phyloP scores from a whole-genome alignment of 441 rosid species.

The Codiaeum variegatum region DNA sequence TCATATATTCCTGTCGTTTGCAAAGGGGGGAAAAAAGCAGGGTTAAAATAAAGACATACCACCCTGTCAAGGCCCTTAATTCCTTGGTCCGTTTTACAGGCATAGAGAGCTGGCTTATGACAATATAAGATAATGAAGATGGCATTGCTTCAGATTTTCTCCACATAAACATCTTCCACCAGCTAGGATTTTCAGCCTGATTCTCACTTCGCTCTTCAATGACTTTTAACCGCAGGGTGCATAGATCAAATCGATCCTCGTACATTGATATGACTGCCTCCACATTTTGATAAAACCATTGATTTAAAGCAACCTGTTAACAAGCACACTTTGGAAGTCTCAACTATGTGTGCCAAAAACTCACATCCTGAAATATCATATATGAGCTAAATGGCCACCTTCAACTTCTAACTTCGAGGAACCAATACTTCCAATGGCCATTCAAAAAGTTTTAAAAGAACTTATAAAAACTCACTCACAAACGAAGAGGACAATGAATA shows the following conservation, averaged over 20 bases:
- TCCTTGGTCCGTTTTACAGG: constrained; percentile 87
- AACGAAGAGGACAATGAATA: not conserved
- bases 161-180: constrained; percentile 62
- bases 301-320: constrained; percentile 72
- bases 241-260: constrained; percentile 83
- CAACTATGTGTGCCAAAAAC: constrained; percentile 4
- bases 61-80: constrained; percentile 75
- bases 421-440: not conserved
- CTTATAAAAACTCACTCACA: no score
- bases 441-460: not conserved
- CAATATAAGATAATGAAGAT: constrained; percentile 36
- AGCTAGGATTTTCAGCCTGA: constrained; percentile 39
- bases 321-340: constrained; percentile 7
- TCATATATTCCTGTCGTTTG: constrained; percentile 1
- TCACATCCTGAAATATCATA: not conserved
- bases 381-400: not conserved
- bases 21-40: constrained; percentile 10
- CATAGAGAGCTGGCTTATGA: constrained; percentile 54
- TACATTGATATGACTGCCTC: constrained; percentile 87
- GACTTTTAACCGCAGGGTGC: constrained; percentile 44
- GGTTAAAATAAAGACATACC: constrained; percentile 48
- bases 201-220: constrained; percentile 40
- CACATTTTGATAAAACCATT: constrained; percentile 84
- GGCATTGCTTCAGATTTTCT: constrained; percentile 35
- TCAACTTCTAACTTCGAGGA: not conserved